Conservation (phyloP, 2,329 filamentous ascomycete species). For the Colletotrichum cereale region DNA sequence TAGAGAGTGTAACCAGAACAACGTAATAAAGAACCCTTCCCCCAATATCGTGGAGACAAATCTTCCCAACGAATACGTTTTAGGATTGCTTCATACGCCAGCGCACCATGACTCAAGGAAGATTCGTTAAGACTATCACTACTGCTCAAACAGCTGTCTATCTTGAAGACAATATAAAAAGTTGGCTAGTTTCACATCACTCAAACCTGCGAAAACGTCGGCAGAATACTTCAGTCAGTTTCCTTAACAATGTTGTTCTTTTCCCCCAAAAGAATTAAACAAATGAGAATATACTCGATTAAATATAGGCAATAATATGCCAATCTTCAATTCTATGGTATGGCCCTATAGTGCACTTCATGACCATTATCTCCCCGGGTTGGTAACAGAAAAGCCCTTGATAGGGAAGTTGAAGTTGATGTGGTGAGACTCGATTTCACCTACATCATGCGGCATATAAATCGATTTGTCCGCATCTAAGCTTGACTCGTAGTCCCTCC, state of each 20-base stretch:
- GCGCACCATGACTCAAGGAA: no score
- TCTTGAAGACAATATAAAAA: background rate
- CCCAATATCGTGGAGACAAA: no score
- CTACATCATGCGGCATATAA: constrained; percentile 16
- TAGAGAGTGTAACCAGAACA: no score
- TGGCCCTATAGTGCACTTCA: background rate
- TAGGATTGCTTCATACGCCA: no score
- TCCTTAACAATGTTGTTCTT: background rate
- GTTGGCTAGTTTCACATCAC: no score
- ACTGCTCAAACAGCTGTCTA: background rate
- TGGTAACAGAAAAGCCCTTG: constrained; percentile 37
- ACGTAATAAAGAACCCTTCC: no score
- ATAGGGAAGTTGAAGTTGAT: constrained; percentile 39
- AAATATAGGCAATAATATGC: background rate
- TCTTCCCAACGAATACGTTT: no score
- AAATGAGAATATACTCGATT: background rate
- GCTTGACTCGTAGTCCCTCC: constrained; percentile 33
- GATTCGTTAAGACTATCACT: background rate
- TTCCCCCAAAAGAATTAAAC: background rate
- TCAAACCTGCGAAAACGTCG: fast-evolving
- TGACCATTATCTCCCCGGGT: constrained; percentile 25
- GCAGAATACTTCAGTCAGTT: fast-evolving
- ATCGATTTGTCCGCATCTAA: constrained; percentile 25
- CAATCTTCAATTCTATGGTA: background rate
- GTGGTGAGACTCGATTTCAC: constrained; percentile 25